Base-by-base conservation (phyloP, 352 stramenopile species). In the Phytopythium sindhum region DNA sequence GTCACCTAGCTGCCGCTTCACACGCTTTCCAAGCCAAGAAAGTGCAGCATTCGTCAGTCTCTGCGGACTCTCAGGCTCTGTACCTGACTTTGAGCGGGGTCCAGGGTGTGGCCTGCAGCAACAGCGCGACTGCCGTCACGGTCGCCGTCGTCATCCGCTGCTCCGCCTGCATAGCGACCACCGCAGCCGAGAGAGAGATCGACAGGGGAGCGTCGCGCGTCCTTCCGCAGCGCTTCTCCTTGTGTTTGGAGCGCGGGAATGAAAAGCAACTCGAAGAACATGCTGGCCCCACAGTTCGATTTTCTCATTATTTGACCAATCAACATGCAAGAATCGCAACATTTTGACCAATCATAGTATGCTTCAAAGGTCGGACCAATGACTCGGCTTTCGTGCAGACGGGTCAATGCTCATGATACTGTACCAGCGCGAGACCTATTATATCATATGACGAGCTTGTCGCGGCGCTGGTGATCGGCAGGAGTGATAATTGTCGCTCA, bases 21-120 rank as follows among this genome's bases (percentile, higher is more conserved):
- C 31, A 59, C 11, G 33, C 50, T 21, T 24, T 33, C 51, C 35
- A 58, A 21, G 17, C 42, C 17, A 44, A 61, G 39, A 54, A 65
- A 23, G 10, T n/a, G 23, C 37, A 50, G 21, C 42, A 23, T 2
- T 2, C 15, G 15, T 45, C 19, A 2, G 39, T n/a, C 2, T 26
- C 19, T 12, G 23, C n/a, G 17, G 48, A 3, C 45, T 15, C 2
- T 5, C 42, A 17, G 15, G 11, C 23, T 4, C 19, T 68, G 17
- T 53, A 83, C 75, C 75, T 63, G 35, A 91, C 66, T 35, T 81
- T 68, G 10, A 89, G 61, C 10, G 74, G 42, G 21, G 67, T 57
- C 80, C 82, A 91, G 23, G 76, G 78, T 26, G 75, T 60, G 42
- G 75, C 72, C 65, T 91, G 80, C 41, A 89, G 63, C 57, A 91